Conservation (phyloP, 176 grass and related monocot genomes). For the Carex myosuroides region DNA sequence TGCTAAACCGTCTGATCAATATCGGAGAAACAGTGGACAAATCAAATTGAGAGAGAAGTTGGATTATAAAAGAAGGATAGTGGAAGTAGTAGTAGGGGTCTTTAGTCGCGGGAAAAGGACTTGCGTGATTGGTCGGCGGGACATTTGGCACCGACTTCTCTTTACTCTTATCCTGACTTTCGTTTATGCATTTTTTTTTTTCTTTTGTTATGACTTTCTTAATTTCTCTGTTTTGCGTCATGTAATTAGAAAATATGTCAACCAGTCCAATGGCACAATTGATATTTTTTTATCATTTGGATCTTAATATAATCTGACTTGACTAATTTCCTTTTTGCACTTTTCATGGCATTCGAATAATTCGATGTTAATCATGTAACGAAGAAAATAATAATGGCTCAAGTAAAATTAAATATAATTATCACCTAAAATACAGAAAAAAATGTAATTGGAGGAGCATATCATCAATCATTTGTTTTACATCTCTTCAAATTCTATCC, state of each 20-base stretch:
- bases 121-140: slow-evolving; percentile 33
- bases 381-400: no score
- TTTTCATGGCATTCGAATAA: no score
- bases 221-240: neutral
- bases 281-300: no score
- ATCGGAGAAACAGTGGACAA: neutral
- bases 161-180: neutral
- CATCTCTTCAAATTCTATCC: no score
- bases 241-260: neutral
- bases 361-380: no score
- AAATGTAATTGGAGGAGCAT: no score
- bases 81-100: neutral
- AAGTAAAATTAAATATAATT: no score
- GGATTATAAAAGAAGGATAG: neutral
- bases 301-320: no score
- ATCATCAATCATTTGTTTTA: no score
- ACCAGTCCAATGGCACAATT: no score
- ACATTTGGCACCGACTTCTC: slow-evolving; percentile 30
- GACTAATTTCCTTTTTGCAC: no score
- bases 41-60: neutral
- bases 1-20: slow-evolving; percentile 6
- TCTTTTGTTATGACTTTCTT: neutral
- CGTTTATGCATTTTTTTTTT: neutral
- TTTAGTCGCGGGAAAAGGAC: slow-evolving; percentile 29
- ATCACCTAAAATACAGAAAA: no score